Percentiles rank a stretch among this genome's conserved stretches.
Evolutionary conservation across 225 moss, liverwort and hornwort genomes (phyloP).

Genomic region (Pleurozium schreberi): DNA sequence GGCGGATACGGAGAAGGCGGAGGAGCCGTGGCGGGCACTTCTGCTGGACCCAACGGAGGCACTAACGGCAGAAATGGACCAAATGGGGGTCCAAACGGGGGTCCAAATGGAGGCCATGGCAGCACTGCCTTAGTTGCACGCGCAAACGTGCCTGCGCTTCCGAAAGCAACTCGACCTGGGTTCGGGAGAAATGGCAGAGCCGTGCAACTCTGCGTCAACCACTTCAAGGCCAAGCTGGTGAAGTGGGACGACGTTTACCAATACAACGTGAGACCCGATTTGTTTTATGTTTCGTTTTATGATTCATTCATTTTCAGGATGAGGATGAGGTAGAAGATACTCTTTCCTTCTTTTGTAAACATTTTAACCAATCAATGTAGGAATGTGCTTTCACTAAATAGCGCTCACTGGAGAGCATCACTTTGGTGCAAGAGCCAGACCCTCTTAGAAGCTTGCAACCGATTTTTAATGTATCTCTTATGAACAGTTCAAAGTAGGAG

Average conservation of each 20-base stretch:
- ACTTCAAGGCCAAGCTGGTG: slow-evolving; percentile 43
- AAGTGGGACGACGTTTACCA: slow-evolving; percentile 71
- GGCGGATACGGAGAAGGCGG: neutral
- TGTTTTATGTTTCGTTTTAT: neutral
- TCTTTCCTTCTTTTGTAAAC: neutral
- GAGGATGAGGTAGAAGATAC: neutral
- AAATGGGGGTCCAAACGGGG: neutral
- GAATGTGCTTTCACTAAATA: neutral
- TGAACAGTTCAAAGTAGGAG: neutral
- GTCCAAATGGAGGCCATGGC: neutral
- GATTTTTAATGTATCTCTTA: neutral
- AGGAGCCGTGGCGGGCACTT: neutral
- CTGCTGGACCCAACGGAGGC: neutral
- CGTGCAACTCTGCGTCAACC: slow-evolving; percentile 30
- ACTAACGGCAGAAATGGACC: neutral
- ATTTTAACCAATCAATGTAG: neutral
- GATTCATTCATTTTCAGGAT: neutral
- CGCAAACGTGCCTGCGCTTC: neutral
- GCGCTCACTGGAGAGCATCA: neutral
- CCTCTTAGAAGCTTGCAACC: neutral
- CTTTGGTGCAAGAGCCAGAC: neutral
- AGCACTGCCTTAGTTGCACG: slow-evolving; percentile 4
- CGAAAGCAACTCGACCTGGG: slow-evolving; percentile 14
- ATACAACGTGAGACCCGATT: slow-evolving; percentile 41
- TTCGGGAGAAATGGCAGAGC: neutral